These are phyloP conservation scores for Fraxinus anomala DNA, from an alignment of 257 asterid species.

Conservation along the genomic window DNA sequence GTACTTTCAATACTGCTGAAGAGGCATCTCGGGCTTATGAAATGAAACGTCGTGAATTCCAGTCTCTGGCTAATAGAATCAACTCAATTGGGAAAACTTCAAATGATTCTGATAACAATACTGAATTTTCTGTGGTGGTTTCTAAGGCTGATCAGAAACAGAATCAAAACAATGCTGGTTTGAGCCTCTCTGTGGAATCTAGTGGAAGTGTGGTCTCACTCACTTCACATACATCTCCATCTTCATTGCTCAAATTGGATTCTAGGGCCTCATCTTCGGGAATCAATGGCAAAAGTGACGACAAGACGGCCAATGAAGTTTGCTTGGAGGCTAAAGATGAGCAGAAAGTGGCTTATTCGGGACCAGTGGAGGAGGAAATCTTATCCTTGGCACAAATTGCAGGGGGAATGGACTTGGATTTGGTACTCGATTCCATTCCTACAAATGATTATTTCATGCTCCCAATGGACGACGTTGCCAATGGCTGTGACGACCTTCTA, in stretches of 20 bases:
- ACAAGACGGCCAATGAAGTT: background rate
- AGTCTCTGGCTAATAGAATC: conserved; percentile 26
- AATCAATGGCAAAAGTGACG: background rate
- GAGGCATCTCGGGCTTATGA: conserved; percentile 51
- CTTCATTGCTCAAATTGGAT: conserved; percentile 43
- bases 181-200: conserved; percentile 29
- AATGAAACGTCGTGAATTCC: conserved; percentile 39
- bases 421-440: conserved; percentile 47
- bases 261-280: conserved; percentile 26
- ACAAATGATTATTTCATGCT: conserved; percentile 25
- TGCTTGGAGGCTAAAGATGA: conserved; percentile 13
- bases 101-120: background rate
- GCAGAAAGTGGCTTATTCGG: conserved; percentile 22
- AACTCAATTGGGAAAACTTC: conserved; percentile 19
- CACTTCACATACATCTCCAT: conserved; percentile 36
- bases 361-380: conserved; percentile 34
- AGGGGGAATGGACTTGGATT: conserved; percentile 50
- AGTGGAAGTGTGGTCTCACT: conserved; percentile 37
- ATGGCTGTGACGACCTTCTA: conserved; percentile 49
- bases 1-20: conserved; percentile 45
- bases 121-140: background rate
- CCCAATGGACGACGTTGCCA: conserved; percentile 34
- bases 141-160: conserved; percentile 1
- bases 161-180: background rate
- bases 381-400: conserved; percentile 48